Evolutionary conservation across 1,139 yeast genomes (phyloP), one percentile per base, ranked within the genome.

Genomic region (Candida sojae): DNA sequence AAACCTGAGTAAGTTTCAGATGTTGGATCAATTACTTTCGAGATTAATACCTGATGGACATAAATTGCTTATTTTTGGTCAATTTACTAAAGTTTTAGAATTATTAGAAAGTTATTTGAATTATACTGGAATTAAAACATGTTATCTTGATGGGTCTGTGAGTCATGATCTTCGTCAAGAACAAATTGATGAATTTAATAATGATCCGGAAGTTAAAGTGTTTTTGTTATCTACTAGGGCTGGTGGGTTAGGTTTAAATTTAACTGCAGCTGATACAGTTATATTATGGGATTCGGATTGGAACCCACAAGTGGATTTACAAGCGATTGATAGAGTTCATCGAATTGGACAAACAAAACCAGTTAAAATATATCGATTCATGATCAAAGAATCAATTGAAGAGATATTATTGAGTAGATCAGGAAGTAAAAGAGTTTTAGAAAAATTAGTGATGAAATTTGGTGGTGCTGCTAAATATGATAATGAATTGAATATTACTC

Each of bases 241-340:
- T 0, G 99, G 98, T 10, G 98, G 98, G 0, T 77, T 93, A 29
- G 99, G 99, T 1, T 82, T 93, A 42, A 93, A 93, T 59, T 73
- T 93, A 48, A 81, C 86, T 0, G 82, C 88, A 0, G 97, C 98
- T 0, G 97, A 93, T 58, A 86, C 96, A 0, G 98, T 93, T 1
- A 81, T 93, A 4, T 61, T 93, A 12, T 91, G 89, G 62, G 99
- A 93, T 61, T 87, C 89, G 51, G 98, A 93, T 63, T 92, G 98
- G 97, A 93, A 93, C 59, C 99, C 99, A 0, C 98, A 93, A 62
- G 92, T 90, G 57, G 98, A 93, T 65, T 70, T 91, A 45, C 99
- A 93, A 63, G 98, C 98, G 0, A 93, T 93, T 81, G 98, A 92
- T 61, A 76, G 99, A 50, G 96, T 89, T 11, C 98, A 93, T 64